Percentiles rank a stretch among this genome's conserved stretches.
These are phyloP conservation scores for Lepidium didymum DNA, from an alignment of 345 rosid species.

Conservation along the genomic window DNA sequence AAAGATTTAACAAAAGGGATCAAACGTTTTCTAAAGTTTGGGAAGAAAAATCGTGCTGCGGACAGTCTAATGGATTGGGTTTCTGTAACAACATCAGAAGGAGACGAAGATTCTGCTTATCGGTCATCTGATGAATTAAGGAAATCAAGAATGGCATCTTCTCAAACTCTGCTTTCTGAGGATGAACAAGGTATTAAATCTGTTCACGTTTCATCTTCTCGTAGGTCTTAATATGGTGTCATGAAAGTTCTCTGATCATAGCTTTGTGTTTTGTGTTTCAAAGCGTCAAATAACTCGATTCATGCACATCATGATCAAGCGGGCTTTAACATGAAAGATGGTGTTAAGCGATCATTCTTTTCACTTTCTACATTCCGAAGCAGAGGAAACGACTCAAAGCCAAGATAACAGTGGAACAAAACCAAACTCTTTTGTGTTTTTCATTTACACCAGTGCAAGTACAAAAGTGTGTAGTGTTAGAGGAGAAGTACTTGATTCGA, in stretches of 20 bases:
- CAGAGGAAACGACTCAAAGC: slow-evolving; percentile 29
- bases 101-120: slow-evolving; percentile 82
- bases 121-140: slow-evolving; percentile 81
- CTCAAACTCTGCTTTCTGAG: slow-evolving; percentile 60
- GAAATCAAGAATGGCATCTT: slow-evolving; percentile 88
- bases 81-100: slow-evolving; percentile 93
- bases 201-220: not conserved
- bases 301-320: slow-evolving; percentile 76
- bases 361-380: slow-evolving; percentile 30
- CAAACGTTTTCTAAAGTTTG: slow-evolving; percentile 83
- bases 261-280: slow-evolving; percentile 29
- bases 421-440: not conserved
- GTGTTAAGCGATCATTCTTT: slow-evolving; percentile 41
- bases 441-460: slow-evolving; percentile 1
- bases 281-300: slow-evolving; percentile 47
- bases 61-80: slow-evolving; percentile 76
- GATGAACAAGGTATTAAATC: slow-evolving; percentile 38
- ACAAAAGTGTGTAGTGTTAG: not conserved
- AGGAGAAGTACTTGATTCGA: not conserved
- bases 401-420: slow-evolving; percentile 15
- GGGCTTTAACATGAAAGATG: slow-evolving; percentile 74
- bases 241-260: slow-evolving; percentile 2
- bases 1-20: slow-evolving; percentile 84
- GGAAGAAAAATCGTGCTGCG: slow-evolving; percentile 67
- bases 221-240: not conserved